Percentiles rank a stretch among this genome's conserved stretches.
Evolutionary conservation across 108 stramenopile genomes (phyloP).

Genomic region (Skeletonema costatum): DNA sequence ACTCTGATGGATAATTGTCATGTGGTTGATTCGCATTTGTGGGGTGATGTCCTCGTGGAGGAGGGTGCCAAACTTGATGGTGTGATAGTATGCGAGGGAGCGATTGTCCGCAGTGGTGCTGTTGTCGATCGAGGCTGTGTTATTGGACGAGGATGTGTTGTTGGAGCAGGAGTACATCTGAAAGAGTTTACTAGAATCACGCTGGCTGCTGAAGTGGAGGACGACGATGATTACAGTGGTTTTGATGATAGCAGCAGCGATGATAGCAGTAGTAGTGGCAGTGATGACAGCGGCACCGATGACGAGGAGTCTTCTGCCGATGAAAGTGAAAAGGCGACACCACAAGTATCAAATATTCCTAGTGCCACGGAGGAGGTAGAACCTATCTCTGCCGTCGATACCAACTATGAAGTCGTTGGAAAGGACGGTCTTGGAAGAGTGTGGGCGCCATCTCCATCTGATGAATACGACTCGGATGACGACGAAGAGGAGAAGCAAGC

Average conservation of each 20-base stretch:
- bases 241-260: constrained; percentile 45
- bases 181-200: constrained; percentile 90
- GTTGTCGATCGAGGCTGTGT: constrained; percentile 83
- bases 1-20: constrained; percentile 56
- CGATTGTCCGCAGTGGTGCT: constrained; percentile 70
- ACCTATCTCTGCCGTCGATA: constrained; percentile 4
- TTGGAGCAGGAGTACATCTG: constrained; percentile 78
- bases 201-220: constrained; percentile 59
- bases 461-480: constrained; percentile 53
- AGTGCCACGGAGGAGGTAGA: not conserved
- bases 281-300: constrained; percentile 3
- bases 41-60: constrained; percentile 78
- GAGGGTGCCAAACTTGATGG: constrained; percentile 67
- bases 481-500: constrained; percentile 30
- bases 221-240: constrained; percentile 58
- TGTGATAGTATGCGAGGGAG: constrained; percentile 77
- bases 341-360: not conserved
- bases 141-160: constrained; percentile 85
- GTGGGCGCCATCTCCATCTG: constrained; percentile 59
- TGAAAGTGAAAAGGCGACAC: not conserved
- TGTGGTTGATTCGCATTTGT: constrained; percentile 81
- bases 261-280: constrained; percentile 16
- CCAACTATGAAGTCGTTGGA: constrained; percentile 64
- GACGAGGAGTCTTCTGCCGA: constrained; percentile 31
- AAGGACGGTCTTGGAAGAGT: constrained; percentile 65